Evolutionary conservation across 176 grass and related monocot species (phyloP).

Genomic region (Triticum turgidum): DNA sequence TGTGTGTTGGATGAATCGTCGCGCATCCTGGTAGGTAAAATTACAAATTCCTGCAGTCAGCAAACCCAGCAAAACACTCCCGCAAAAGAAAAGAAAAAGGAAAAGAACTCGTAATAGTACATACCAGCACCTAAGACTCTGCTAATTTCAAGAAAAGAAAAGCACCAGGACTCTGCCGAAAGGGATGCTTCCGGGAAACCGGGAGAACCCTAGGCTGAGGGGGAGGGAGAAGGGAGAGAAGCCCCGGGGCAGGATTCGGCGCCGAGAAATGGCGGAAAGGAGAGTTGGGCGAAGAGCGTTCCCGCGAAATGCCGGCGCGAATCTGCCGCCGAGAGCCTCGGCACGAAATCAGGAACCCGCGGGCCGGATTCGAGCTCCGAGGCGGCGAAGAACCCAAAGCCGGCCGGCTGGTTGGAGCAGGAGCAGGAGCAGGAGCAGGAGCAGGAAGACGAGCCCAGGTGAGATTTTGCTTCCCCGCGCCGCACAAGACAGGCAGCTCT

Average conservation of each 20-base stretch:
- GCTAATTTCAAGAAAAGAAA: too few relatives aligned
- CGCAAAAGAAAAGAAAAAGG: background rate
- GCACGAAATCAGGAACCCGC: background rate
- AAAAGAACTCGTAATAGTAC: background rate
- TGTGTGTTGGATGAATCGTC: background rate
- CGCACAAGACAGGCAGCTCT: background rate
- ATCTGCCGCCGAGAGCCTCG: background rate
- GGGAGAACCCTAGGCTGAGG: too few relatives aligned
- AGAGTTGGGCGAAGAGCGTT: background rate
- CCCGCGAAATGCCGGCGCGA: constrained; percentile 1
- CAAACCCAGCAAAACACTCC: background rate
- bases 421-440: background rate
- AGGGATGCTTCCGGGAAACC: too few relatives aligned
- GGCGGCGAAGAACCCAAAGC: constrained; percentile 22
- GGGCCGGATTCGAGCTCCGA: background rate
- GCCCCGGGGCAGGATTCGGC: too few relatives aligned
- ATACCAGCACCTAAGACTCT: too few relatives aligned
- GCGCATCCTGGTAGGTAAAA: constrained; percentile 10
- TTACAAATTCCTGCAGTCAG: background rate
- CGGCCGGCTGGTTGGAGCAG: background rate
- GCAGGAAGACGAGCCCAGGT: background rate
- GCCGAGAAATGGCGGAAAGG: background rate
- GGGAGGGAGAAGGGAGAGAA: too few relatives aligned
- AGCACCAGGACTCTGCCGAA: too few relatives aligned
- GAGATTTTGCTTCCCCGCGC: constrained; percentile 2